Evolutionary conservation across 208 protist genomes (phyloP).

Genomic region (Leishmania braziliensis): DNA sequence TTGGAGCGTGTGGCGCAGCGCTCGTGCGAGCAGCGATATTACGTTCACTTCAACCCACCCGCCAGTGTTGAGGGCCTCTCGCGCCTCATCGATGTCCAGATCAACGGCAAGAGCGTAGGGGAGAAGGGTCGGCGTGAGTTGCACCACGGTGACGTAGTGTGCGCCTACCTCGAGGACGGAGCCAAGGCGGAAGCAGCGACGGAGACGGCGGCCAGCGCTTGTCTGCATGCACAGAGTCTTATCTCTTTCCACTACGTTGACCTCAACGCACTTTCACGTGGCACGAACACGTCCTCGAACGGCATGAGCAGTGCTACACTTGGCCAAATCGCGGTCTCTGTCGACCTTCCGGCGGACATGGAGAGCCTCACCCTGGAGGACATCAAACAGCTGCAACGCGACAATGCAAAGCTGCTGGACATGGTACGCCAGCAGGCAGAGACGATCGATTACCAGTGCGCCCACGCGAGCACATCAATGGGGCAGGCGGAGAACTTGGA

Average conservation of each 20-base stretch:
- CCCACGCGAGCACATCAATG: conserved; percentile 36
- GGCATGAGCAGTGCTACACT: conserved; percentile 35
- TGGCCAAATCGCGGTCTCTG: conserved; percentile 48
- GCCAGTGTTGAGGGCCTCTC: conserved; percentile 16
- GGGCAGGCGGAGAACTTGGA: conserved; percentile 11
- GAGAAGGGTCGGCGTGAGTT: conserved; percentile 44
- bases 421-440: conserved; percentile 56
- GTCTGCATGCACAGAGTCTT: conserved; percentile 40
- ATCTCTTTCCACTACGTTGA: conserved; percentile 78
- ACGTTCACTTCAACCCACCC: conserved; percentile 51
- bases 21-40: conserved; percentile 61
- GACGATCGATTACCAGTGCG: conserved; percentile 59
- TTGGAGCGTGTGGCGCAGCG: conserved; percentile 62
- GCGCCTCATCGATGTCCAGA: conserved; percentile 48
- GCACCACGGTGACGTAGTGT: conserved; percentile 71
- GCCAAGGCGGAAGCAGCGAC: conserved; percentile 2
- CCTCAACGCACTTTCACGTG: conserved; percentile 58
- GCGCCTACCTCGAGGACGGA: conserved; percentile 49
- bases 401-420: conserved; percentile 65
- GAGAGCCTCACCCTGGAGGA: conserved; percentile 42
- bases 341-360: conserved; percentile 38
- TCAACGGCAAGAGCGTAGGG: conserved; percentile 62
- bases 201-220: background rate
- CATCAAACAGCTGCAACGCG: conserved; percentile 61
- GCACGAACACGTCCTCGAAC: conserved; percentile 13